phyloP scores from a whole-genome alignment of 78 protist species.

The Tieghemostelium lacteum region DNA sequence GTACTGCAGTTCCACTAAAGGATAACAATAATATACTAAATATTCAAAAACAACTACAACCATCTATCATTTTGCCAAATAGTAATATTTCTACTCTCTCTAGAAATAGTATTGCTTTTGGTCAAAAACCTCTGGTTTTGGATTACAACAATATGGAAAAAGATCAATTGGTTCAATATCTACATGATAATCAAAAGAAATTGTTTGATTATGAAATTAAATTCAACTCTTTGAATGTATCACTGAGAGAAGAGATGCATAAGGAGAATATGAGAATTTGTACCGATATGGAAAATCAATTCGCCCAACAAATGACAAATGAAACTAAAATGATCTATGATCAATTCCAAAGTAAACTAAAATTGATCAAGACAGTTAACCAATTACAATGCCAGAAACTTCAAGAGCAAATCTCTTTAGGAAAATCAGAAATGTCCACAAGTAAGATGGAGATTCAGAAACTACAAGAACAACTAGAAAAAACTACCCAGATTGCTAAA shows the following conservation, averaged over 20 bases:
- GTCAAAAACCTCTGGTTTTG: neutral
- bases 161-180: slow-evolving; percentile 50
- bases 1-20: no score
- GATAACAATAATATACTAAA: no score
- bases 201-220: slow-evolving; percentile 11
- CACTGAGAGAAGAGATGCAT: slow-evolving; percentile 18
- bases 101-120: neutral
- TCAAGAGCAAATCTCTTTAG: neutral
- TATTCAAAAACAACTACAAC: no score
- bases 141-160: slow-evolving; percentile 54
- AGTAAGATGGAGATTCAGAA: neutral
- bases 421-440: slow-evolving; percentile 7
- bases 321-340: slow-evolving; percentile 39
- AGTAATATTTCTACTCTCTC: neutral
- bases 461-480: neutral
- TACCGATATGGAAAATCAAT: slow-evolving; percentile 19
- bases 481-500: neutral
- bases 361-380: slow-evolving; percentile 2
- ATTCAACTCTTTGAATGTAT: neutral
- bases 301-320: neutral
- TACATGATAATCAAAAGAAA: slow-evolving; percentile 27
- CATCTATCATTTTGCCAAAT: no score
- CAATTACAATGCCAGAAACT: neutral
- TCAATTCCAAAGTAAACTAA: slow-evolving; percentile 36
- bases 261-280: neutral